Conservation (phyloP, 192 early-diverging fungal genomes). For the Gigaspora rosea region DNA sequence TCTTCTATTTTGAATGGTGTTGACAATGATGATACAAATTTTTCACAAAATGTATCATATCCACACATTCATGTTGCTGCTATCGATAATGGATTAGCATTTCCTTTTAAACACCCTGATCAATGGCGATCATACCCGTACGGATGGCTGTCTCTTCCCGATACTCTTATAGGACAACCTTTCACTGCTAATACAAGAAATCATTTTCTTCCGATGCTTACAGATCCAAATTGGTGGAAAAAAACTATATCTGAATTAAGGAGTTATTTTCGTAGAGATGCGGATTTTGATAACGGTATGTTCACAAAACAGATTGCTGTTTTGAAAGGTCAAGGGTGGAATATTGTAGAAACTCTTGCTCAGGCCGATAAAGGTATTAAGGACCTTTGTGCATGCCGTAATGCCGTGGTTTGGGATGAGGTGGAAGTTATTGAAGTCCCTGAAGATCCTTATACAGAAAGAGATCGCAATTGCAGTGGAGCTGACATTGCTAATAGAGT, state of each 20-base stretch:
- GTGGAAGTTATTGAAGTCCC: conserved; percentile 42
- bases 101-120: conserved; percentile 91
- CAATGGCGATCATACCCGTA: conserved; percentile 87
- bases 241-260: conserved; percentile 70
- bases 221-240: conserved; percentile 76
- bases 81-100: conserved; percentile 94
- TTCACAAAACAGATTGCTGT: conserved; percentile 81
- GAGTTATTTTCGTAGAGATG: conserved; percentile 67
- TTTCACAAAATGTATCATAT: neutral
- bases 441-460: conserved; percentile 9
- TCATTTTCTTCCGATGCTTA: conserved; percentile 67
- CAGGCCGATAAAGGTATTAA: conserved; percentile 55
- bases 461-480: neutral
- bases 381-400: conserved; percentile 50
- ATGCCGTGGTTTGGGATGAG: conserved; percentile 51
- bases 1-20: neutral
- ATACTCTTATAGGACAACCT: conserved; percentile 55
- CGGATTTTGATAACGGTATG: conserved; percentile 79
- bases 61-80: conserved; percentile 77
- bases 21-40: neutral
- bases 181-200: conserved; percentile 74
- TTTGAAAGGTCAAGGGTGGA: conserved; percentile 84
- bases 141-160: conserved; percentile 82
- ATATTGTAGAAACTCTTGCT: conserved; percentile 72
- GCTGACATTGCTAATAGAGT: neutral